These are phyloP conservation scores for Kluyveromyces dobzhanskii DNA, from an alignment of 805 yeast species.

Conservation along the genomic window DNA sequence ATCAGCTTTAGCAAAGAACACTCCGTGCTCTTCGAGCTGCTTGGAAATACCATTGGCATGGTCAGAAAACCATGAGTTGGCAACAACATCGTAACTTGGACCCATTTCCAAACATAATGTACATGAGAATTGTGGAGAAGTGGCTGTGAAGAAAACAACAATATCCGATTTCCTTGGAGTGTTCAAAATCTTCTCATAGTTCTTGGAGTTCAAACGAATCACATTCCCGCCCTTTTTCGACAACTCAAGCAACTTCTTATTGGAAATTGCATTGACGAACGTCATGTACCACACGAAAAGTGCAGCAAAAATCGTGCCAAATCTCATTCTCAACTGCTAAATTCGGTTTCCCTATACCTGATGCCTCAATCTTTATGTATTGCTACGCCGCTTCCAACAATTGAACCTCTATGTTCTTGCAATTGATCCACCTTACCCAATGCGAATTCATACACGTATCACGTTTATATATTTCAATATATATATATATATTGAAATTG, in stretches of 20 bases:
- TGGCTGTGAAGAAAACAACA: slow-evolving; percentile 66
- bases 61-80: slow-evolving; percentile 52
- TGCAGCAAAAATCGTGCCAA: slow-evolving; percentile 2
- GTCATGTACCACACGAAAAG: slow-evolving; percentile 6
- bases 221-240: slow-evolving; percentile 30
- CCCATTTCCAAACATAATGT: slow-evolving; percentile 58
- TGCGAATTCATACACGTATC: too few relatives aligned
- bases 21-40: slow-evolving; percentile 22
- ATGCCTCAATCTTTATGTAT: too few relatives aligned
- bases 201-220: slow-evolving; percentile 49
- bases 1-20: slow-evolving; percentile 72
- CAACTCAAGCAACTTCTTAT: slow-evolving; percentile 20
- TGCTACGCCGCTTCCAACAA: too few relatives aligned
- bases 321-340: slow-evolving; percentile 1
- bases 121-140: slow-evolving; percentile 68
- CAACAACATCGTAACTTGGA: slow-evolving; percentile 56
- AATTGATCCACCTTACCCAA: too few relatives aligned
- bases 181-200: slow-evolving; percentile 45
- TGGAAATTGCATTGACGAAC: slow-evolving; percentile 13
- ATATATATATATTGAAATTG: too few relatives aligned
- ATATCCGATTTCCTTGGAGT: slow-evolving; percentile 65
- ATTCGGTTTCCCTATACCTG: too few relatives aligned
- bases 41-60: slow-evolving; percentile 42
- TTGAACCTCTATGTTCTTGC: too few relatives aligned
- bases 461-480: too few relatives aligned